Conservation (phyloP, 768 basidiomycete species). For the Collybiopsis luxurians region DNA sequence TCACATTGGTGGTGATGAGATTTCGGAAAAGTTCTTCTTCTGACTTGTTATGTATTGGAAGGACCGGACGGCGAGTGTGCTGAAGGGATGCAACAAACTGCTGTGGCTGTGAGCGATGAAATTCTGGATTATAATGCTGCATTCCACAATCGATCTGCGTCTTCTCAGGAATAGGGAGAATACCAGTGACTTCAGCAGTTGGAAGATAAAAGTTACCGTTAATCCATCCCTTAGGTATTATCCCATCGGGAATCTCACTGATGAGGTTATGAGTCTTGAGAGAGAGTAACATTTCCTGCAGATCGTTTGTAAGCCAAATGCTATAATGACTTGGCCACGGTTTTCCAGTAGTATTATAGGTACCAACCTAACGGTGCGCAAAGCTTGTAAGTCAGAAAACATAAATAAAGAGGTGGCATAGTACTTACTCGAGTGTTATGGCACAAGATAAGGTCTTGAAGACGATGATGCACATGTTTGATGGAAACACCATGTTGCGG, state of each 20-base stretch:
- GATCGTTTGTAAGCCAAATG: slow-evolving; percentile 10
- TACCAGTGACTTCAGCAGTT: slow-evolving; percentile 7
- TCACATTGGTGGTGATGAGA: not conserved
- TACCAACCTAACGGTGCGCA: too few relatives aligned
- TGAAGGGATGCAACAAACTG: not conserved
- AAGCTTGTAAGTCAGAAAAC: too few relatives aligned
- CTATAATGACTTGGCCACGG: slow-evolving; percentile 3
- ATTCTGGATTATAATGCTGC: not conserved
- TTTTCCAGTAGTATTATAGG: not conserved
- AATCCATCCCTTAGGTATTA: too few relatives aligned
- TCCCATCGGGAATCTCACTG: too few relatives aligned
- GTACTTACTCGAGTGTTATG: not conserved
- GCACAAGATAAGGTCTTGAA: not conserved
- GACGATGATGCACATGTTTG: not conserved
- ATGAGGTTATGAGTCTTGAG: not conserved
- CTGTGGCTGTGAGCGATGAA: not conserved
- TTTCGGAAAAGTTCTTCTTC: not conserved
- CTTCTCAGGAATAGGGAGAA: slow-evolving; percentile 8
- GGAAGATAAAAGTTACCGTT: slow-evolving; percentile 14
- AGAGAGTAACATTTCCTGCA: not conserved
- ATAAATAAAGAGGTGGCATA: not conserved
- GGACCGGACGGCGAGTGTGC: not conserved
- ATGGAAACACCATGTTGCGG: not conserved
- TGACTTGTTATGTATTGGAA: not conserved
- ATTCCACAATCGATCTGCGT: slow-evolving; percentile 3